Base-by-base conservation (phyloP, 2,329 filamentous ascomycete species). In the Xylariaceae sp. region DNA sequence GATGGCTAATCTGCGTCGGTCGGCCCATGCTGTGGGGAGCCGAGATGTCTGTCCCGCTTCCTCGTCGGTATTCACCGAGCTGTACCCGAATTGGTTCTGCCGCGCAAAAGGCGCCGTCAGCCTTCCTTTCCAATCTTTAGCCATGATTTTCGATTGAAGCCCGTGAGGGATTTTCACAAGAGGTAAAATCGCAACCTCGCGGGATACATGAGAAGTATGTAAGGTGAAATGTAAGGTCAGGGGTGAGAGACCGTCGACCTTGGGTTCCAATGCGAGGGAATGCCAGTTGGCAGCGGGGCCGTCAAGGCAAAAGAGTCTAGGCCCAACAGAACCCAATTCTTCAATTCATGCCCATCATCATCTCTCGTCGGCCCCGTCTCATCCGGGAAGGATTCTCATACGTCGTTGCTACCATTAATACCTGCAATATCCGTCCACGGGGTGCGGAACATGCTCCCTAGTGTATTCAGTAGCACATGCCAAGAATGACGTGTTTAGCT, bases 51-150 rank as follows among this genome's bases (percentile, higher is more conserved):
- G 63, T 6, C 60, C 17, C 55, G 63, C 61, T n/a, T 56, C 58
- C 13, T 58, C 62, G 34, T 58, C 58, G 55, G 64, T 66, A 11
- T 66, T 63, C 6, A 72, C 64, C 15, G 62, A 65, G 49, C 60
- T 65, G 51, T 72, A 72, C 45, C 53, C 56, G 54, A 67, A 61
- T 23, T 55, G 52, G 54, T 58, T 58, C 45, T 52, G n/a, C 15
- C 51, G 58, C 52, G 60, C 56, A 15, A 68, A 59, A 41, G 59
- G 62, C 51, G 23, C 49, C 7, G 45, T 54, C 51, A 67, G 48
- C 35, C 59, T 56, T 49, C 64, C 61, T 60, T 58, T 65, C 45
- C 68, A 59, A 57, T 64, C 57, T 49, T 66, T 58, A 54, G 59
- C 65, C 69, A 70, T 70, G 37, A 60, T 62, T 30, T 30, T 30